Conservation (phyloP, 768 basidiomycete genomes). For the Rhizopogon vesiculosus region DNA sequence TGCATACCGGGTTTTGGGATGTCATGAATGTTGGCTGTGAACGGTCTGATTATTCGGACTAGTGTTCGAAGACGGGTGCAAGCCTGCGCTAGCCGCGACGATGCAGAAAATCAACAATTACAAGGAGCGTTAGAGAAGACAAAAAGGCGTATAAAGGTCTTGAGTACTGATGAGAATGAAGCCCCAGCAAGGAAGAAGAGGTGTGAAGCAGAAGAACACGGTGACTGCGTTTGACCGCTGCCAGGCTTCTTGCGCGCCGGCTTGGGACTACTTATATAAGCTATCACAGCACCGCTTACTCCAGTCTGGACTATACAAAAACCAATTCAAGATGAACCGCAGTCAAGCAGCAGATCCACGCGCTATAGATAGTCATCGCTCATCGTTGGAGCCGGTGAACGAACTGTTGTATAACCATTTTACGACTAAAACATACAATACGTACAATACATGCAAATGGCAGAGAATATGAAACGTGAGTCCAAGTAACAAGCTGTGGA, state of each 20-base stretch:
- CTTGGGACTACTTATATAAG: conserved; percentile 3
- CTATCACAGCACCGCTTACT: conserved; percentile 1
- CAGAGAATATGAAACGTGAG: background rate
- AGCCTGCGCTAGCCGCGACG: conserved; percentile 3
- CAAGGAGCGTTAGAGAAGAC: conserved; percentile 1
- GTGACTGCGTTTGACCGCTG: conserved; percentile 3
- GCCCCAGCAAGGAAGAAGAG: conserved; percentile 2
- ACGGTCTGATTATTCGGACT: conserved; percentile 12
- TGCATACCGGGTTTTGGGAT: conserved; percentile 59
- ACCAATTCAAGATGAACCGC: background rate
- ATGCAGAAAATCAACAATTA: conserved; percentile 4
- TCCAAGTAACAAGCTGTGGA: background rate
- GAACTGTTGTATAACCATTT: background rate
- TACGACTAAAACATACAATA: background rate
- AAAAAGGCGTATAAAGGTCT: conserved; percentile 7
- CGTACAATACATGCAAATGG: background rate
- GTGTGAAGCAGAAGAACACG: conserved; percentile 9
- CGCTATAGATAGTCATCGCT: background rate
- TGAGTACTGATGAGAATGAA: conserved; percentile 7
- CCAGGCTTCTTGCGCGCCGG: conserved; percentile 2
- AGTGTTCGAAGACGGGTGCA: conserved; percentile 9
- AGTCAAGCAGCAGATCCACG: background rate
- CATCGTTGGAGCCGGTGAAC: background rate
- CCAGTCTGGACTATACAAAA: conserved; percentile 1
- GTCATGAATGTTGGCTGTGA: conserved; percentile 25